Conservation (phyloP, 345 rosid genomes). For the Cardamine chenopodiifolia region DNA sequence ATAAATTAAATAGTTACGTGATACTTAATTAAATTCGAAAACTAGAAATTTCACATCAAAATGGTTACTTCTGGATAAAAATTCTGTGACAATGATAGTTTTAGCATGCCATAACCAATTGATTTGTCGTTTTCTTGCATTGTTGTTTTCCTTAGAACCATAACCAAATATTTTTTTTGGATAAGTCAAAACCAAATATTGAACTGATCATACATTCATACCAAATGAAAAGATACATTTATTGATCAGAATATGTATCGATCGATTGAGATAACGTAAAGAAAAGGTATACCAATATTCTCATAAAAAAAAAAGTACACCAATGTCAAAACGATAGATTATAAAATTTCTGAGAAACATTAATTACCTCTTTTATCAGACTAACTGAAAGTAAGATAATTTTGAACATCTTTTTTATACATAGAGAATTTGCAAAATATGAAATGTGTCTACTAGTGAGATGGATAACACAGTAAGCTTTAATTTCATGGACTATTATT, state of each 20-base stretch:
- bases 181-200: neutral
- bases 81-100: conserved; percentile 21
- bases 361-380: neutral
- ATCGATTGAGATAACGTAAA: neutral
- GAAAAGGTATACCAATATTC: neutral
- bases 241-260: neutral
- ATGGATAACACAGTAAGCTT: neutral
- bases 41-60: conserved; percentile 28
- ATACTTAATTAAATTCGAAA: conserved; percentile 21
- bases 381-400: neutral
- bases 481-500: neutral
- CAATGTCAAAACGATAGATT: neutral
- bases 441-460: neutral
- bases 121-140: conserved; percentile 19
- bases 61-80: conserved; percentile 30
- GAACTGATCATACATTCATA: neutral
- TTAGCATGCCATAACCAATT: neutral
- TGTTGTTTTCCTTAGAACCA: conserved; percentile 18
- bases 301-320: neutral
- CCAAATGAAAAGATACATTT: conserved; percentile 4
- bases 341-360: neutral
- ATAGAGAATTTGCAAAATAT: neutral
- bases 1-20: conserved; percentile 32
- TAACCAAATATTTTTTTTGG: neutral
- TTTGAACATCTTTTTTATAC: neutral